These are phyloP conservation scores for Corymbia calophylla DNA, from an alignment of 441 rosid species.

Conservation along the genomic window DNA sequence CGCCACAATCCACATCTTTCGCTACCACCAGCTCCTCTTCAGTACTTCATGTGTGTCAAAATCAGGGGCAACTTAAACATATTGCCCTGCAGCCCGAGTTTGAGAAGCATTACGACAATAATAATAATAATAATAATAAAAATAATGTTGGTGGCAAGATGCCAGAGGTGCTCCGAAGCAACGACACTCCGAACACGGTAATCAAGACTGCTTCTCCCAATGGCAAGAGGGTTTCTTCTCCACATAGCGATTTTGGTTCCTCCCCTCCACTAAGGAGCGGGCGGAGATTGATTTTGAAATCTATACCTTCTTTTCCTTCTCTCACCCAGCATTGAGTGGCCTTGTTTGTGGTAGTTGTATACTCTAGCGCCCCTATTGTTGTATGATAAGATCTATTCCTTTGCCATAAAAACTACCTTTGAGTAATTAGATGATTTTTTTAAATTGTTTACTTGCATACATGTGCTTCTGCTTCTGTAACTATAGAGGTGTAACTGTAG, in stretches of 20 bases:
- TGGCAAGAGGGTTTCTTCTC: slow-evolving; percentile 96
- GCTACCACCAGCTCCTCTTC: slow-evolving; percentile 48
- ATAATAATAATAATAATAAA: slow-evolving; percentile 21
- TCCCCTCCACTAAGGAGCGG: slow-evolving; percentile 60
- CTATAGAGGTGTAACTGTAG: neutral
- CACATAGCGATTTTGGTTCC: slow-evolving; percentile 45
- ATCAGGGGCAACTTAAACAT: slow-evolving; percentile 36
- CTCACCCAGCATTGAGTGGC: slow-evolving; percentile 39
- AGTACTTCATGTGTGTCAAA: slow-evolving; percentile 20
- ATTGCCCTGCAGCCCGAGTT: slow-evolving; percentile 29
- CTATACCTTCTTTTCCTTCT: slow-evolving; percentile 79
- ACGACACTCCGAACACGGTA: slow-evolving; percentile 24
- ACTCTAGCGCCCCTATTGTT: neutral
- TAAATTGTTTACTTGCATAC: neutral
- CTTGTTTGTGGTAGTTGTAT: neutral
- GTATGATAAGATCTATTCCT: neutral
- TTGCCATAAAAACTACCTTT: neutral
- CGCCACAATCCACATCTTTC: slow-evolving; percentile 50
- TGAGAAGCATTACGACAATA: slow-evolving; percentile 37
- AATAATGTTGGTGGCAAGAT: neutral
- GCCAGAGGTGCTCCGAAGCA: slow-evolving; percentile 56
- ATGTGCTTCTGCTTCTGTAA: neutral
- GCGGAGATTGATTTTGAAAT: slow-evolving; percentile 82
- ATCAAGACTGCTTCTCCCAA: slow-evolving; percentile 80
- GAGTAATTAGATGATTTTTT: neutral